phyloP scores from a whole-genome alignment of 441 rosid species.

The Geranium incanum region DNA sequence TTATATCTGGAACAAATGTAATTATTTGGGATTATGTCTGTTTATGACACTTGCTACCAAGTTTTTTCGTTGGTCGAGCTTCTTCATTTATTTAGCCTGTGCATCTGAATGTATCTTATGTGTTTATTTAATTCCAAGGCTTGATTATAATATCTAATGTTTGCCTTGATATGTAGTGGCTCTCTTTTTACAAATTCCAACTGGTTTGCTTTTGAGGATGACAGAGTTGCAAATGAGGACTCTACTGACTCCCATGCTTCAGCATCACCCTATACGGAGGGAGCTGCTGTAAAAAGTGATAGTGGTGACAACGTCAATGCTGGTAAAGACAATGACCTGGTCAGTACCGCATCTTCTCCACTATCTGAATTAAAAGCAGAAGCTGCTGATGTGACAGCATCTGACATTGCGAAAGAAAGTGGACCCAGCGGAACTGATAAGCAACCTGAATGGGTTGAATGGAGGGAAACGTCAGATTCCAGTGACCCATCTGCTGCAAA shows the following conservation, averaged over 20 bases:
- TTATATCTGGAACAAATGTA: neutral
- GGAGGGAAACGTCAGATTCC: slow-evolving; percentile 68
- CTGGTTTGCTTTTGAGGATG: slow-evolving; percentile 90
- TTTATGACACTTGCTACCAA: neutral
- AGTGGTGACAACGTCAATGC: slow-evolving; percentile 18
- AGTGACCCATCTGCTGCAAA: slow-evolving; percentile 31
- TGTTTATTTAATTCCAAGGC: neutral
- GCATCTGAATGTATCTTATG: neutral
- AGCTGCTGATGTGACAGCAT: slow-evolving; percentile 25
- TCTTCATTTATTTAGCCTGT: neutral
- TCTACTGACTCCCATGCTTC: slow-evolving; percentile 48
- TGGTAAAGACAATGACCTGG: slow-evolving; percentile 36
- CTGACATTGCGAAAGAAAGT: slow-evolving; percentile 36
- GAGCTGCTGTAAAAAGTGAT: slow-evolving; percentile 18
- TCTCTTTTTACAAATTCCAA: slow-evolving; percentile 80
- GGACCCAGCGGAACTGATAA: slow-evolving; percentile 38
- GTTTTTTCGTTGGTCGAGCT: neutral
- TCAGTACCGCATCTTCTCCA: slow-evolving; percentile 47
- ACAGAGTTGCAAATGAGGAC: slow-evolving; percentile 45
- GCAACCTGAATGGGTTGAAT: slow-evolving; percentile 73
- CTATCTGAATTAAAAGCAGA: slow-evolving; percentile 32
- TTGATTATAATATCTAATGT: neutral
- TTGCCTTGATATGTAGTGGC: slow-evolving; percentile 35
- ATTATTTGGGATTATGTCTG: neutral
- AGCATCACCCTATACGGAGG: slow-evolving; percentile 51